Evolutionary conservation across 441 rosid species (phyloP), one percentile per base, ranked within the genome.

Genomic region (Adansonia grandidieri): DNA sequence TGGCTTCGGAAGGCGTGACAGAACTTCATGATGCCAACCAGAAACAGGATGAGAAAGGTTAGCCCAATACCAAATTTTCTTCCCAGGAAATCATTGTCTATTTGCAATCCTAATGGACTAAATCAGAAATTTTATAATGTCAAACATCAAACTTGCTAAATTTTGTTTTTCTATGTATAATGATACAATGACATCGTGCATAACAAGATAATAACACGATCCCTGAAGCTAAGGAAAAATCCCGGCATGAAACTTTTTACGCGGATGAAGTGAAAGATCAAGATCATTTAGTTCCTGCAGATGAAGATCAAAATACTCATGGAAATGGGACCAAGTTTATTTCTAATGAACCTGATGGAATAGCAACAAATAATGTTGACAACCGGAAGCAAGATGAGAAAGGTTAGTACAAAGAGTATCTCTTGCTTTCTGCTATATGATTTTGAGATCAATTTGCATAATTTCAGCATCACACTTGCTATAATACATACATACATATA

Each of bases 171-270:
- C 15, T 10, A n/a, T 54, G 7, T 37, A 32, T 72, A 20, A 72
- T 54, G 64, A 56, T 66, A 63, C 32, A 28, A 50, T 71, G 64
- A 71, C 62, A 28, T 54, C 6, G 73, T 66, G 80, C 83, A 84
- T 88, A 85, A 75, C 83, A 82, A 68, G 77, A 81, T 58, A 77
- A 42, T 22, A 56, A 56, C 50, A 47, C 8, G 10, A 68, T 9
- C 19, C 64, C 45, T 6, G 80, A 72, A 76, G 77, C 40, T 40
- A 77, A 61, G 64, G 48, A 24, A 62, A 74, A 72, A 51, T 79
- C 79, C 32, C 13, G 66, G 61, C 75, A 78, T 9, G 88, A 80
- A 77, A 54, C 82, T 71, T 71, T 13, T 61, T 56, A 5, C 45
- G 58, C 56, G 70, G 71, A 79, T 74, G 83, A 69, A 20, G 67